Evolutionary conservation across 1,139 yeast genomes (phyloP), one percentile per base, ranked within the genome.

Genomic region (Geotrichum histeridarum): DNA sequence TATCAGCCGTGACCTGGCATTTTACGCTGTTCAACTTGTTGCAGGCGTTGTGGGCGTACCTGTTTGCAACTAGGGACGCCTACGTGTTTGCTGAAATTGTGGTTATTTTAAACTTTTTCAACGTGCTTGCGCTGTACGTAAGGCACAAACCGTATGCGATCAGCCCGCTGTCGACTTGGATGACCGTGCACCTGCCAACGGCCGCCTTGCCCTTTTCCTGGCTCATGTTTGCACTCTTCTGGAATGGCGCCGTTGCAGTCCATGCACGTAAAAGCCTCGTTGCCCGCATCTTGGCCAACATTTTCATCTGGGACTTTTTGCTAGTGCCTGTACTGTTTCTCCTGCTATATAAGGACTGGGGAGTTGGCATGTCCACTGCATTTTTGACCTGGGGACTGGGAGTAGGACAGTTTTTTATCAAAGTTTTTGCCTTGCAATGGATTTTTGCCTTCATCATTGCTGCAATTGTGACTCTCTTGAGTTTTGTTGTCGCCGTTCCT

Each of bases 171-270:
- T 63, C 72, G 57, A 73, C 75, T 58, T 82, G 85, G 82, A 57
- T 79, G 38, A 70, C 80, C 51, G 72, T 84, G 53, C 94, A 86
- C 68, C 70, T 81, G 59, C 78, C 90, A n/a, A 75, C 79, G 14
- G 75, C 80, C 14, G 88, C 91, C 0, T 63, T 86, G 63, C 94
- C 95, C 35, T 70, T 86, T 54, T 76, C 87, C 31, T 87, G 95
- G 95, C 71, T 83, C 41, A 68, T 85, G 59, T 84, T 81, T 66
- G 84, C 82, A 31, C 68, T 87, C 43, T 84, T 86, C 73, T 86
- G 95, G 95, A 85, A 85, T 64, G 94, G 95, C 39, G 91, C 95
- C 2, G 84, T 83, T 33, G 71, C 81, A 68, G 77, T 81, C 62
- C 77, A 79, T 59, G 73, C 75, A 48, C 69, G 75, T 42, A 54